A percentile compares a stretch with the other conserved stretches of the same genome.
Evolutionary conservation across 352 stramenopile species (phyloP).

Genomic region (Pythium plurisporium): DNA sequence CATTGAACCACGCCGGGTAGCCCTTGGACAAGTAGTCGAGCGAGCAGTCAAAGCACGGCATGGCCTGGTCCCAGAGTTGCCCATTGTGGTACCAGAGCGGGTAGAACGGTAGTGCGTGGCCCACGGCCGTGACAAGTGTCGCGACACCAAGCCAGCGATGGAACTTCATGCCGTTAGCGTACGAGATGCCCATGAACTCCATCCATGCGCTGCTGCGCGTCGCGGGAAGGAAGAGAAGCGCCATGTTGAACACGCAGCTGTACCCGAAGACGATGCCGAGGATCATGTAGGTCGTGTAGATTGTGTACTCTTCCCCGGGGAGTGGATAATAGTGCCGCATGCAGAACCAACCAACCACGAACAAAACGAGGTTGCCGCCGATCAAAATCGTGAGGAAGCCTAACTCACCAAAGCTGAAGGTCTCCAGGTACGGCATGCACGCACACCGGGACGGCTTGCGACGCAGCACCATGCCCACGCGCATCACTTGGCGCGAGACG

Average conservation of each 20-base stretch:
- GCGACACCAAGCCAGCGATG: constrained; percentile 29
- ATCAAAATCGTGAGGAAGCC: constrained; percentile 42
- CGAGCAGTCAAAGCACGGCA: constrained; percentile 37
- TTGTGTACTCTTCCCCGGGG: constrained; percentile 24
- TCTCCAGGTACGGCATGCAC: constrained; percentile 6
- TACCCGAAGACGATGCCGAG: constrained; percentile 45
- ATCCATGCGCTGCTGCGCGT: constrained; percentile 38
- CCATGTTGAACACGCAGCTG: constrained; percentile 69
- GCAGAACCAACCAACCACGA: constrained; percentile 43
- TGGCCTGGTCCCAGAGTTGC: constrained; percentile 14
- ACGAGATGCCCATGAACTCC: constrained; percentile 39
- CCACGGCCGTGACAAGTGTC: constrained; percentile 17
- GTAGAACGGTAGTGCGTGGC: constrained; percentile 27
- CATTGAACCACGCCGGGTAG: constrained; percentile 34
- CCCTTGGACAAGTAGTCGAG: constrained; percentile 19
- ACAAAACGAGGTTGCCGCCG: constrained; percentile 49
- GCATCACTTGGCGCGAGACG: constrained; percentile 30
- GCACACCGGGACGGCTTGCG: constrained; percentile 32
- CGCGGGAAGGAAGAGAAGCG: constrained; percentile 41
- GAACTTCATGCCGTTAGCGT: constrained; percentile 40
- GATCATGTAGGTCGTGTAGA: constrained; percentile 45
- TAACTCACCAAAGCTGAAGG: constrained; percentile 61
- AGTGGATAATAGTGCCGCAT: constrained; percentile 11
- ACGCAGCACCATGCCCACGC: constrained; percentile 36
- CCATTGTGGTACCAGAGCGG: constrained; percentile 24